Evolutionary conservation across 305 asterid species (phyloP), one percentile per base, ranked within the genome.

Genomic region (Ilex paraguariensis): DNA sequence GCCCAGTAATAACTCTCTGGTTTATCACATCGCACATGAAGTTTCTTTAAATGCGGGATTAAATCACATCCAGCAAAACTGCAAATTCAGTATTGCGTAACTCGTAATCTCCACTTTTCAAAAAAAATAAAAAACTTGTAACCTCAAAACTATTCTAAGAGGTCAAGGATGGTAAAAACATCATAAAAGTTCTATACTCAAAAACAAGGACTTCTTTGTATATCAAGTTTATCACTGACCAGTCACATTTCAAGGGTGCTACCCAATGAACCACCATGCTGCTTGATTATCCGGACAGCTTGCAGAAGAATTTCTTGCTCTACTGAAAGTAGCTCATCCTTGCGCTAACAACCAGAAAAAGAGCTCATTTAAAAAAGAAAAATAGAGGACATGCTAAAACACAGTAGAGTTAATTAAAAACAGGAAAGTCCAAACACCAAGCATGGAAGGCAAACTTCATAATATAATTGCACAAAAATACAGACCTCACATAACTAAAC

Each of bases 241-340:
- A 39, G 64, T 45, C 46, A 63, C 60, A 60, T 69, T 55, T 78
- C 72, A 4, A 17, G 59, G 7, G 76, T 78, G 56, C 76, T 78
- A 14, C 89, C 90, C 5, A 91, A 78, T 61, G 59, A 69, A 32
- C 77, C 96, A 36, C 95, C 95, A 36, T 87, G 90, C 61, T 73
- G 63, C 75, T 82, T 82, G 80, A 92, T 81, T 61, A 89, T 85
- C 62, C 81, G 73, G 46, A 76, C 91, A 15, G 96, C 82, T 56
- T 82, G 82, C 50, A 89, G 81, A 73, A 92, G 89, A 77, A 92
- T 73, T 61, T 81, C 84, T 66, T 92, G 91, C 73, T 81, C 90
- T 11, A 85, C 72, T 6, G 72, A 66, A 21, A 68, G 65, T 54
- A 67, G 53, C 40, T 65, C 63, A 53, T 84, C 91, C 73, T 83